phyloP scores from a whole-genome alignment of 306 rosid genomes.

The Cercis canadensis region DNA sequence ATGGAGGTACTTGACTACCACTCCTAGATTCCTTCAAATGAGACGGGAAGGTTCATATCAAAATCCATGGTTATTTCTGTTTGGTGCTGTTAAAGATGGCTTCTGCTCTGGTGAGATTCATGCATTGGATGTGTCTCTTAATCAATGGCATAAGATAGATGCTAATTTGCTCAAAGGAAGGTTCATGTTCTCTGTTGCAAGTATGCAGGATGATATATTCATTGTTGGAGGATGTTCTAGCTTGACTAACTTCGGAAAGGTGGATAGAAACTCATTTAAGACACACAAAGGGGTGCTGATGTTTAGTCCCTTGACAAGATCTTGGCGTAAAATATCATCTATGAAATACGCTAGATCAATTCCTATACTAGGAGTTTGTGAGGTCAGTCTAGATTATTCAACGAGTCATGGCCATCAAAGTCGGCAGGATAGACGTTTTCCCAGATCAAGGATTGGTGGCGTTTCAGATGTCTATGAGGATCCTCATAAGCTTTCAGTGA shows the following conservation, averaged over 20 bases:
- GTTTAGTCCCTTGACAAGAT: conserved; percentile 87
- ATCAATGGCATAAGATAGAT: conserved; percentile 87
- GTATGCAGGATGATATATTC: conserved; percentile 82
- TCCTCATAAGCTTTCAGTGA: conserved; percentile 92
- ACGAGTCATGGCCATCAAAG: conserved; percentile 63
- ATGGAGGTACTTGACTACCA: conserved; percentile 85
- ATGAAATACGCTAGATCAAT: conserved; percentile 89
- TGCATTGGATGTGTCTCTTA: conserved; percentile 77
- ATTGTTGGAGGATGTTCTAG: conserved; percentile 97
- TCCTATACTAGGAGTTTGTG: conserved; percentile 85
- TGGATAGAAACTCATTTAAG: conserved; percentile 93
- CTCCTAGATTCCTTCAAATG: conserved; percentile 84
- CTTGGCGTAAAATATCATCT: conserved; percentile 89
- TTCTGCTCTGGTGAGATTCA: conserved; percentile 94
- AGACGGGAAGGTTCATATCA: conserved; percentile 85
- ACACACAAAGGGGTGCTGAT: conserved; percentile 88
- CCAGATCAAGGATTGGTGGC: conserved; percentile 77
- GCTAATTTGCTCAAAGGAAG: conserved; percentile 85
- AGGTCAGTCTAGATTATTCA: conserved; percentile 74
- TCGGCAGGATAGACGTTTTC: conserved; percentile 81
- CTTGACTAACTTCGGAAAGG: conserved; percentile 80
- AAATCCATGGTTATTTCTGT: conserved; percentile 90
- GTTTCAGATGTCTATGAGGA: conserved; percentile 95
- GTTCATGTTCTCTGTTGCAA: conserved; percentile 88
- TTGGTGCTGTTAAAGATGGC: conserved; percentile 93